These are phyloP conservation scores for Trichoderma brevicompactum DNA, from an alignment of 2,329 filamentous ascomycete species.

Conservation along the genomic window DNA sequence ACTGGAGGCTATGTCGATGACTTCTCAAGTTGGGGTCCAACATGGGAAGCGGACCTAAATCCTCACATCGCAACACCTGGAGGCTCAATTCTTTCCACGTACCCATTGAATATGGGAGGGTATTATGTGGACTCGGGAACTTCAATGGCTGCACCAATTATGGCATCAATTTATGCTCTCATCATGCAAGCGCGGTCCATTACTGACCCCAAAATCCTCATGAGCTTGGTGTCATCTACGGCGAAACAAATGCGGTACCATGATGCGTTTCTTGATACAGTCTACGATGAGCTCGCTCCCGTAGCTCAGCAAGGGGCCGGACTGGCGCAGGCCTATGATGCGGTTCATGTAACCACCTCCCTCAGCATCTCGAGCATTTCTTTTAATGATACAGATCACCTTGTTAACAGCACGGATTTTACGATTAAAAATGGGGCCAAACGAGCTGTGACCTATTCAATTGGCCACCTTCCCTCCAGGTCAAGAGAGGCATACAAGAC, in stretches of 20 bases:
- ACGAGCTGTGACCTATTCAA: slow-evolving; percentile 54
- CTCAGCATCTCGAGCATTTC: slow-evolving; percentile 60
- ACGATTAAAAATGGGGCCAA: slow-evolving; percentile 59
- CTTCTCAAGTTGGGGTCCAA: slow-evolving; percentile 65
- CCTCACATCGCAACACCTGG: slow-evolving; percentile 60
- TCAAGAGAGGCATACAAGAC: slow-evolving; percentile 56
- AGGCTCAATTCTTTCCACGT: slow-evolving; percentile 63
- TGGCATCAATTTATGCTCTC: slow-evolving; percentile 59
- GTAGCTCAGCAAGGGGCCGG: slow-evolving; percentile 66
- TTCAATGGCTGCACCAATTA: slow-evolving; percentile 63
- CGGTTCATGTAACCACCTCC: slow-evolving; percentile 58
- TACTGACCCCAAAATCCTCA: slow-evolving; percentile 53
- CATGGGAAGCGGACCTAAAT: slow-evolving; percentile 61
- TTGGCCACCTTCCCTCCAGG: slow-evolving; percentile 55
- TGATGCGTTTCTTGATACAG: slow-evolving; percentile 40
- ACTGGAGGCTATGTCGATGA: slow-evolving; percentile 57
- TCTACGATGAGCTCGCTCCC: slow-evolving; percentile 52
- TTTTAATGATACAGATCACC: slow-evolving; percentile 67
- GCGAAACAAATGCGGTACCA: slow-evolving; percentile 56
- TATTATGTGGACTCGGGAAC: slow-evolving; percentile 61
- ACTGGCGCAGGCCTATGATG: slow-evolving; percentile 62
- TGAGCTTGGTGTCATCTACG: slow-evolving; percentile 54
- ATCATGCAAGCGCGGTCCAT: slow-evolving; percentile 56
- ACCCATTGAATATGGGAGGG: slow-evolving; percentile 49
- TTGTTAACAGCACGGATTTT: slow-evolving; percentile 55